Evolutionary conservation across 352 stramenopile genomes (phyloP).

Genomic region (Globisporangium carolinianum): DNA sequence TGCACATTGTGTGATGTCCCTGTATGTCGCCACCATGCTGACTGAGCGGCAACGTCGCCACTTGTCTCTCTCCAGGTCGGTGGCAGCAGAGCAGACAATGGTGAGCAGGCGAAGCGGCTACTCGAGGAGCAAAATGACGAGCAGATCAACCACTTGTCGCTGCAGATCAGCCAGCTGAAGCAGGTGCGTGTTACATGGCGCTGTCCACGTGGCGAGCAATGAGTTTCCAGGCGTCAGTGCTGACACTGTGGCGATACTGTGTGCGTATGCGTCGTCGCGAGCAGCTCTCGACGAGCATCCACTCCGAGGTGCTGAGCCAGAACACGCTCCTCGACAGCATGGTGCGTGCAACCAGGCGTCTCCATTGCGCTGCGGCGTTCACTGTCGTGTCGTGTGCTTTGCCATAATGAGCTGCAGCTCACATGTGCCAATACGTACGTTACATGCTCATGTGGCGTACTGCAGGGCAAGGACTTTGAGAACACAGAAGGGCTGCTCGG

Average conservation of each 20-base stretch:
- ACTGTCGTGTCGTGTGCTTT: too few species aligned
- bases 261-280: slow-evolving; percentile 10
- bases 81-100: slow-evolving; percentile 35
- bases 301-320: slow-evolving; percentile 73
- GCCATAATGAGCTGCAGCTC: neutral
- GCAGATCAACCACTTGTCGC: slow-evolving; percentile 82
- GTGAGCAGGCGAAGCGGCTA: slow-evolving; percentile 70
- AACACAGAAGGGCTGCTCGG: slow-evolving; percentile 77
- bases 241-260: neutral
- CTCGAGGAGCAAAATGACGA: slow-evolving; percentile 86
- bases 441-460: neutral
- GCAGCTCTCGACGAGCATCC: slow-evolving; percentile 73
- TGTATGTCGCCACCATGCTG: too few species aligned
- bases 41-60: too few species aligned
- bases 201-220: neutral
- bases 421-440: neutral
- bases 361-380: neutral
- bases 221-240: neutral
- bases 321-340: slow-evolving; percentile 80
- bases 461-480: slow-evolving; percentile 78
- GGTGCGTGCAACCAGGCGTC: slow-evolving; percentile 24
- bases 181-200: slow-evolving; percentile 31
- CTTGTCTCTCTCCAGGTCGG: slow-evolving; percentile 25
- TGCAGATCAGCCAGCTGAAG: slow-evolving; percentile 84
- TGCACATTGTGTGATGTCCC: too few species aligned